phyloP scores from a whole-genome alignment of 1,284 basidiomycete genomes.

The Albatrellus sp. region DNA sequence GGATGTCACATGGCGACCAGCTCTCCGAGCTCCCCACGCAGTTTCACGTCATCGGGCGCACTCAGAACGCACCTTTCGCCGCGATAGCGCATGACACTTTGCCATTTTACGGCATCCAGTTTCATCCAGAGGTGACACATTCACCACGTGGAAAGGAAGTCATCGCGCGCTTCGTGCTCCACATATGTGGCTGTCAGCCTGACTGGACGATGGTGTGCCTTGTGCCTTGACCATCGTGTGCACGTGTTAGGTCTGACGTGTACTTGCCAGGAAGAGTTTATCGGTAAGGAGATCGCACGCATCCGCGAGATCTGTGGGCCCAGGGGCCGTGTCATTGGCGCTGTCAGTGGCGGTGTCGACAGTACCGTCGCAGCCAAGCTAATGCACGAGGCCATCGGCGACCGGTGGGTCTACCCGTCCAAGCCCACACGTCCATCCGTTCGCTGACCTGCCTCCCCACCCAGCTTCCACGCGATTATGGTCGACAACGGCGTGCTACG shows the following conservation, averaged over 20 bases:
- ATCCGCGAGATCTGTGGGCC: constrained; percentile 94
- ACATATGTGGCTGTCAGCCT: constrained; percentile 73
- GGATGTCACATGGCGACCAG: constrained; percentile 99
- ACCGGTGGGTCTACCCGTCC: constrained; percentile 43
- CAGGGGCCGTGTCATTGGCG: constrained; percentile 93
- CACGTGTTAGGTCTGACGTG: constrained; percentile 1
- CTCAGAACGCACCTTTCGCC: constrained; percentile 83
- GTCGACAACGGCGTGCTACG: constrained; percentile 98
- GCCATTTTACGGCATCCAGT: constrained; percentile 94
- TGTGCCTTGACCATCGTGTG: constrained; percentile 4
- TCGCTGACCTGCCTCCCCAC: not conserved
- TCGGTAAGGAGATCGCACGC: constrained; percentile 91
- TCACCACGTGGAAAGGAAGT: constrained; percentile 85
- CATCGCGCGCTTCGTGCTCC: constrained; percentile 78
- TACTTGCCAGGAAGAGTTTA: constrained; percentile 76
- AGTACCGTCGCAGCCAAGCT: constrained; percentile 97
- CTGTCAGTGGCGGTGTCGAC: constrained; percentile 96
- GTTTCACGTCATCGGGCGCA: constrained; percentile 86
- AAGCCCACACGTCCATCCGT: not conserved
- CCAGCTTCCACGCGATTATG: constrained; percentile 98
- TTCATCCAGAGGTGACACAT: constrained; percentile 98
- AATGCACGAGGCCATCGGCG: constrained; percentile 99
- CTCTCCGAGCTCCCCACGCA: constrained; percentile 71
- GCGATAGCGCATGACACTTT: constrained; percentile 88
- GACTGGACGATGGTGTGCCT: constrained; percentile 89